phyloP scores from a whole-genome alignment of 805 yeast species.

The Pichia heedii region DNA sequence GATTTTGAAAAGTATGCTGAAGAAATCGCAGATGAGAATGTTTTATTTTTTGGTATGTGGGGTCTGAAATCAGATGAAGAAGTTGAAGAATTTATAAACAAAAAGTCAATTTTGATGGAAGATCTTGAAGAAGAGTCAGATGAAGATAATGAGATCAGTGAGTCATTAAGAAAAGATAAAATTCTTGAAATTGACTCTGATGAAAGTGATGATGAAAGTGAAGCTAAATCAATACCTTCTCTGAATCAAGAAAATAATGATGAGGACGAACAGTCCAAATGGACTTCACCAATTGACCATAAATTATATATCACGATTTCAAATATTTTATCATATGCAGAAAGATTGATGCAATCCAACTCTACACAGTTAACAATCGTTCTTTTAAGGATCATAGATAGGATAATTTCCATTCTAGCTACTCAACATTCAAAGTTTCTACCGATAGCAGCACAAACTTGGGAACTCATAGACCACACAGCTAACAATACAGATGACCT shows the following conservation, averaged over 20 bases:
- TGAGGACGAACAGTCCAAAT: constrained; percentile 28
- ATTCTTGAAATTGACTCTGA: constrained; percentile 25
- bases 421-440: constrained; percentile 36
- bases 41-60: constrained; percentile 43
- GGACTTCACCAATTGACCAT: constrained; percentile 64
- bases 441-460: constrained; percentile 43
- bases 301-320: constrained; percentile 49
- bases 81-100: constrained; percentile 36
- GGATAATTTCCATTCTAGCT: constrained; percentile 44
- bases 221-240: constrained; percentile 22
- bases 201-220: constrained; percentile 31
- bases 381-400: constrained; percentile 41
- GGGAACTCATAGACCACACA: constrained; percentile 36
- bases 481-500: constrained; percentile 17
- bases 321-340: constrained; percentile 60
- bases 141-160: constrained; percentile 11
- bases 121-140: constrained; percentile 12
- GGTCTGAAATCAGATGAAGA: constrained; percentile 41
- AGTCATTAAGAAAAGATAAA: constrained; percentile 16
- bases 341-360: constrained; percentile 53
- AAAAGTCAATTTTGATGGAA: constrained; percentile 23
- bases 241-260: constrained; percentile 7
- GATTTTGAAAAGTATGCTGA: constrained; percentile 19
- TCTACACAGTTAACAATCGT: constrained; percentile 38
- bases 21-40: constrained; percentile 17